Percentiles rank a stretch among this genome's conserved stretches.
These are phyloP conservation scores for Epichloe uncinata DNA, from an alignment of 2,329 filamentous ascomycete genomes.

Conservation along the genomic window DNA sequence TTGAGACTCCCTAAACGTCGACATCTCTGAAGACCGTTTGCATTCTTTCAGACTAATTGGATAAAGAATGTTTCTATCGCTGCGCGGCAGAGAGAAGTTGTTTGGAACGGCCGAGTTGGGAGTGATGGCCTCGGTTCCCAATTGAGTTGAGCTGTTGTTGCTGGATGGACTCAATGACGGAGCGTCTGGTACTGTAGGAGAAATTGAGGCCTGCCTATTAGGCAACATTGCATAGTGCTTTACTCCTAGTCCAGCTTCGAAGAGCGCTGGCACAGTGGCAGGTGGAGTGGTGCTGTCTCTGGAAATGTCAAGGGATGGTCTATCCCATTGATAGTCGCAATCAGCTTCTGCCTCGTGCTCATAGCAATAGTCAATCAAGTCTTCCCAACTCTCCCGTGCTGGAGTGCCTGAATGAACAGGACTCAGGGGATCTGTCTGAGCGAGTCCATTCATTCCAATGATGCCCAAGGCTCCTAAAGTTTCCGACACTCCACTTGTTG, in stretches of 20 bases:
- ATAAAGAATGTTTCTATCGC: slow-evolving; percentile 20
- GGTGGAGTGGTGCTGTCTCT: slow-evolving; percentile 12
- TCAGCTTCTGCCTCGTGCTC: slow-evolving; percentile 54
- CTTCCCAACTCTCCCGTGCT: slow-evolving; percentile 45
- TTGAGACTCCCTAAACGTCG: slow-evolving; percentile 45
- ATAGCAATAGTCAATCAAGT: slow-evolving; percentile 58
- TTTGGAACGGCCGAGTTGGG: slow-evolving; percentile 26
- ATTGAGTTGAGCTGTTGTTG: slow-evolving; percentile 23
- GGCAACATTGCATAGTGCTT: slow-evolving; percentile 7
- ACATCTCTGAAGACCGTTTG: slow-evolving; percentile 32
- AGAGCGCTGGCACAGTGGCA: slow-evolving; percentile 12
- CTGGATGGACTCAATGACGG: slow-evolving; percentile 38
- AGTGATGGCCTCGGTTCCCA: slow-evolving; percentile 30
- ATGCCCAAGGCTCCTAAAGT: slow-evolving; percentile 34
- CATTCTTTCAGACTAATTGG: slow-evolving; percentile 19
- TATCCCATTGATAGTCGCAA: slow-evolving; percentile 54
- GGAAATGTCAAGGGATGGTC: slow-evolving; percentile 35
- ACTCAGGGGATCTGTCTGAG: slow-evolving; percentile 10
- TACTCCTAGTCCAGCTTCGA: slow-evolving; percentile 13
- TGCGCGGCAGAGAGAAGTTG: slow-evolving; percentile 39
- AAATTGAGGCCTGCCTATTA: slow-evolving; percentile 13
- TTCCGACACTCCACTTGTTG: slow-evolving; percentile 36
- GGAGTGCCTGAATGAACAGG: slow-evolving; percentile 11
- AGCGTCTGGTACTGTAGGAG: slow-evolving; percentile 23
- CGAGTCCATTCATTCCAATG: slow-evolving; percentile 12